phyloP scores from a whole-genome alignment of 768 basidiomycete species.

The Phylloporus rhodoxanthus region DNA sequence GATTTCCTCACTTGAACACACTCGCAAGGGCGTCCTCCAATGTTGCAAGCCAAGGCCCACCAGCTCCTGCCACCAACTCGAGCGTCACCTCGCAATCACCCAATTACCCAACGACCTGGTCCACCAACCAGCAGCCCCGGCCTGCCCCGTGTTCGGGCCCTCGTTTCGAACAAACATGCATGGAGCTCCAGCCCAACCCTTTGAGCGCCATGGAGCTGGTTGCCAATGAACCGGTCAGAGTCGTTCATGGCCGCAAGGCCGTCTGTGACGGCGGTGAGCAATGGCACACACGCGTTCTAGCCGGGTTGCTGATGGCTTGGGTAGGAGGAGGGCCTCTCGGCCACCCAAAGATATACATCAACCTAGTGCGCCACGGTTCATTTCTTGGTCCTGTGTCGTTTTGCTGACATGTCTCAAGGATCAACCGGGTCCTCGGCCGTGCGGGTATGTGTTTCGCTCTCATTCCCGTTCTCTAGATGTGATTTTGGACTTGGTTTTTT shows the following conservation, averaged over 20 bases:
- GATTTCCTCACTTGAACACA: conserved; percentile 11
- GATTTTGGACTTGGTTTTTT: conserved; percentile 10
- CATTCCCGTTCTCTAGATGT: conserved; percentile 1
- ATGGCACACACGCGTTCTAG: background rate
- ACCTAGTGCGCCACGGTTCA: conserved; percentile 57
- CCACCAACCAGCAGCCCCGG: conserved; percentile 71
- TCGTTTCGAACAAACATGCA: conserved; percentile 87
- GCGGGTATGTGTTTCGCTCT: conserved; percentile 62
- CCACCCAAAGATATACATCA: conserved; percentile 95
- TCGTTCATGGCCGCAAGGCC: conserved; percentile 79
- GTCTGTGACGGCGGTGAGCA: conserved; percentile 91
- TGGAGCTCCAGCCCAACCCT: conserved; percentile 85
- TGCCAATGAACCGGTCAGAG: conserved; percentile 74
- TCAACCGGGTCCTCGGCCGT: conserved; percentile 78
- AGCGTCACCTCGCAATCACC: conserved; percentile 64
- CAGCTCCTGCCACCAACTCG: conserved; percentile 18
- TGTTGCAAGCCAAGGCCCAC: conserved; percentile 8
- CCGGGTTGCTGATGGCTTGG: conserved; percentile 10
- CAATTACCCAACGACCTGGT: conserved; percentile 81
- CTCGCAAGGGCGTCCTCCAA: conserved; percentile 25
- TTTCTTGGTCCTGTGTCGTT: background rate
- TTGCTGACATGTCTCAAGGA: conserved; percentile 46
- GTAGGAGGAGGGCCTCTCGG: conserved; percentile 91
- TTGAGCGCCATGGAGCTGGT: conserved; percentile 90
- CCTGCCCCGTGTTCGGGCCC: conserved; percentile 56